phyloP scores from a whole-genome alignment of 2,329 filamentous ascomycete genomes.

The Stemphylium vesicarium region DNA sequence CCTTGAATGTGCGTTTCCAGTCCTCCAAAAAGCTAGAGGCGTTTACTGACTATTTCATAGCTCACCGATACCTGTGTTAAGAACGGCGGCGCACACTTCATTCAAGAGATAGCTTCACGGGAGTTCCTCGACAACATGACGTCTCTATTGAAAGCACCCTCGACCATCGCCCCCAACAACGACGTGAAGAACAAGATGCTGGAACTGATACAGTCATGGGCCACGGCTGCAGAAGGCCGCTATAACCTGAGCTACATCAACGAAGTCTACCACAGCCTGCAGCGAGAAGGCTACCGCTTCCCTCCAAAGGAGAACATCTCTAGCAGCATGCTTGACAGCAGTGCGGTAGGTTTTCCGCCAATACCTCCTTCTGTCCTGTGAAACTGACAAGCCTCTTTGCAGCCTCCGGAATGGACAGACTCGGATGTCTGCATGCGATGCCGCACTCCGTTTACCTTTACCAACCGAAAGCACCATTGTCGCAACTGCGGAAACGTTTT shows the following conservation, averaged over 20 bases:
- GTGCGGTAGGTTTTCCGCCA: slow-evolving; percentile 69
- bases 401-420: slow-evolving; percentile 97
- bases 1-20: slow-evolving; percentile 74
- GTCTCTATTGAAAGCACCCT: slow-evolving; percentile 83
- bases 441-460: slow-evolving; percentile 93
- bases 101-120: slow-evolving; percentile 90
- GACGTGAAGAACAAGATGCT: slow-evolving; percentile 91
- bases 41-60: slow-evolving; percentile 51
- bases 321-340: slow-evolving; percentile 98
- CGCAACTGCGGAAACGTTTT: slow-evolving; percentile 98
- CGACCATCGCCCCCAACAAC: slow-evolving; percentile 74
- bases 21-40: neutral
- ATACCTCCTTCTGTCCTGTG: neutral
- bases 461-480: slow-evolving; percentile 97
- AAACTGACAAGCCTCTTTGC: slow-evolving; percentile 10
- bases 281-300: slow-evolving; percentile 86
- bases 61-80: slow-evolving; percentile 98
- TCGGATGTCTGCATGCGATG: slow-evolving; percentile 99
- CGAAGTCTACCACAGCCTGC: slow-evolving; percentile 82
- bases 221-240: slow-evolving; percentile 83
- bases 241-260: slow-evolving; percentile 84
- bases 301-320: slow-evolving; percentile 84
- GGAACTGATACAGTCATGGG: slow-evolving; percentile 93
- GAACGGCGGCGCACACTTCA: slow-evolving; percentile 95
- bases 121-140: slow-evolving; percentile 99